Evolutionary conservation across 148 eudicot species (phyloP), one percentile per base, ranked within the genome.

Genomic region (Rhododendron henanense): DNA sequence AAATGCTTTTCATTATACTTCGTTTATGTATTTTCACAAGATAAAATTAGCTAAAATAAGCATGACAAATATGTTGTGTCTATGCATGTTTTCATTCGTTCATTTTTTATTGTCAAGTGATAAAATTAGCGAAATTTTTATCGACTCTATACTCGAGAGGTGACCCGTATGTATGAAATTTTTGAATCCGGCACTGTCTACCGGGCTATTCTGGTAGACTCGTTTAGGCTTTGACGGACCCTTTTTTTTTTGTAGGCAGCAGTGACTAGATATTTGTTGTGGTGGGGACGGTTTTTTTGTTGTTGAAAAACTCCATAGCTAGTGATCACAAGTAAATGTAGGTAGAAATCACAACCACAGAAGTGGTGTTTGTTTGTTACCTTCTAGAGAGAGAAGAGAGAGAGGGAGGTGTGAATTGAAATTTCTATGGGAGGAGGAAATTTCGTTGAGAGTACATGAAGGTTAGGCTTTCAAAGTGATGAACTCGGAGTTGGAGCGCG

Each of bases 231-330:
- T 73, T 96, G 98, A 5, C 95, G 92, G 75, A 93, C 92, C 8
- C 87, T 0, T 87, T 87, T 79, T 23, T 91, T 73, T 96, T 91
- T n/a, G 90, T 28, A 28, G 31, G 31, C 93, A 50, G 88, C 93
- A 48, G 94, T 94, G 3, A 91, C 88, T n/a, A 96, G 65, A 88
- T 90, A 94, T 81, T 94, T 96, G 84, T 91, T 89, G 6, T 90
- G 80, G 91, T 93, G 44, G 44, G 89, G 93, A 90, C 14, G 5
- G 93, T 93, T 41, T 90, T 88, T 31, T 90, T 77, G 55, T 95
- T 91, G 10, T 75, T 83, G 88, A 94, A 87, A 50, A 93, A 84
- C 74, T 94, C 97, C 94, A 93, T 92, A 69, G 31, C 37, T 63
- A 63, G 5, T n/a, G 31, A n/a, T 63, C 31, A 28, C 31, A 28